Evolutionary conservation across 768 basidiomycete genomes (phyloP), one percentile per base, ranked within the genome.

Genomic region (Suillus tomentosus): DNA sequence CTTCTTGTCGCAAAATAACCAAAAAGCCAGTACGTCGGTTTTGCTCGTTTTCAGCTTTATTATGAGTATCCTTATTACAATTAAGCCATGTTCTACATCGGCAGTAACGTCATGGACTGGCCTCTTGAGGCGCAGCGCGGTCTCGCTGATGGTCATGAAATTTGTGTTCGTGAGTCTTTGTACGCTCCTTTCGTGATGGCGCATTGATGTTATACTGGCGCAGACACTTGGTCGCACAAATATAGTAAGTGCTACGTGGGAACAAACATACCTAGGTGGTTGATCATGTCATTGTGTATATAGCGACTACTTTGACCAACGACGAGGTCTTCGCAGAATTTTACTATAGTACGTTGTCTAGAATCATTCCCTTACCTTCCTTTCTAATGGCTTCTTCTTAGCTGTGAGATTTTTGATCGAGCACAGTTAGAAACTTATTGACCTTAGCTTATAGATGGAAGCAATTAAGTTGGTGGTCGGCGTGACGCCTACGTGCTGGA

Each of bases 251-350:
- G 0, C 31, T 31, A 58, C 27, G 5, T 27, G 24, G 5, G 17
- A 39, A 40, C 24, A 3, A 11, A 13, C 57, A 24, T 42, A 0
- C 5, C 9, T 24, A 27, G 1, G 10, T 42, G 24, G 10, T 43
- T 58, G 57, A 58, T 42, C 27, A 58, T 42, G 17, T 37, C 15
- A 13, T 6, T 58, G 10, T 37, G 36, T 37, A 37, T 22, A 2
- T 62, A 87, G 86, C 83, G 84, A 89, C 89, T 0, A 70, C 84
- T 2, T 78, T 89, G 48, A 74, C 81, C 10, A 92, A 87, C 70
- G 78, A 85, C 67, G 77, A 88, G 65, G 88, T 85, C 5, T 91
- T 92, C 63, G 91, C 91, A 4, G 91, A 94, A 73, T 79, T 94
- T 19, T 92, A 88, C 64, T 94, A 91, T 76, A 86, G 85, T 84